A percentile compares a stretch with the other conserved stretches of the same genome.
These are phyloP conservation scores for Dioscorea alata DNA, from an alignment of 106 monocot species.

Conservation along the genomic window DNA sequence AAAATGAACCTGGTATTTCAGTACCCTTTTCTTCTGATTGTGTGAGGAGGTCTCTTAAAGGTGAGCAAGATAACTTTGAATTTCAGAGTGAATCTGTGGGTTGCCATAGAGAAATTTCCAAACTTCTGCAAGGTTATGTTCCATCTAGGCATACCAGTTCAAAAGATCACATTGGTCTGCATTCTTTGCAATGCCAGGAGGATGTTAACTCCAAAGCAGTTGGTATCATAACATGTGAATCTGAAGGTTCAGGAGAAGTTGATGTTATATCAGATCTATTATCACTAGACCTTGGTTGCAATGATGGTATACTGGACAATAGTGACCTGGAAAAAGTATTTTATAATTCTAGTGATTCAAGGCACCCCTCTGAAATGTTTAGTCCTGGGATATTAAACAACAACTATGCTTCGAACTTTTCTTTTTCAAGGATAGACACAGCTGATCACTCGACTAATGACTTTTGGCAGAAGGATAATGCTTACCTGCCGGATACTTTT, in stretches of 20 bases:
- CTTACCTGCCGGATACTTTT: neutral
- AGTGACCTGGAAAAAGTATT: neutral
- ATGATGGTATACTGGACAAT: neutral
- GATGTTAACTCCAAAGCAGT: neutral
- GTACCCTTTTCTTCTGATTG: neutral
- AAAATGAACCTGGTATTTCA: no score
- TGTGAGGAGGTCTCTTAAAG: neutral
- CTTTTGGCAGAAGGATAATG: neutral
- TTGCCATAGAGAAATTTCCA: neutral
- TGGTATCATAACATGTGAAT: neutral
- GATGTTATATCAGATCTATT: slow-evolving; percentile 12
- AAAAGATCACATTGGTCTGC: neutral
- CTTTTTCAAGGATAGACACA: slow-evolving; percentile 8
- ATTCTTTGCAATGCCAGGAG: neutral
- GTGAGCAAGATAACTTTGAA: neutral
- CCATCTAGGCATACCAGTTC: neutral
- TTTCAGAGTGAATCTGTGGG: neutral
- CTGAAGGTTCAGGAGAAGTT: slow-evolving; percentile 8
- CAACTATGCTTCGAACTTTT: slow-evolving; percentile 4
- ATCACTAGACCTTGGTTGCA: slow-evolving; percentile 1
- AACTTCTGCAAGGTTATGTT: slow-evolving; percentile 2
- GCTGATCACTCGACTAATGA: neutral
- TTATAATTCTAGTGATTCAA: no score
- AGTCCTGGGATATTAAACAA: slow-evolving; percentile 1
- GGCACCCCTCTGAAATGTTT: no score